These are phyloP conservation scores for Patellaria atrata DNA, from an alignment of 495 filamentous ascomycete species.

Conservation along the genomic window DNA sequence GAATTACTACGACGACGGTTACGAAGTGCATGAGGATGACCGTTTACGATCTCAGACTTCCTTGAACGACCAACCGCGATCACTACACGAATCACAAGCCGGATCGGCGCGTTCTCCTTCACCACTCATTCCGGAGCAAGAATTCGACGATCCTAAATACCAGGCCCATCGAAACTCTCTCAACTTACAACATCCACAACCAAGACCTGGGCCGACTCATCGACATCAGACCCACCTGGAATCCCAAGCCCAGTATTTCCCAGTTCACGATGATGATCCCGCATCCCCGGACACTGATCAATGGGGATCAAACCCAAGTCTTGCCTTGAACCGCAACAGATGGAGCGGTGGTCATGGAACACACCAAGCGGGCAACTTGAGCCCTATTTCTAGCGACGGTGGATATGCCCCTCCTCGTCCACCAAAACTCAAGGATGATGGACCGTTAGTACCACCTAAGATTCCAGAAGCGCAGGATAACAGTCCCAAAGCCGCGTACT, in stretches of 20 bases:
- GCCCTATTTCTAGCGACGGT: slow-evolving; percentile 16
- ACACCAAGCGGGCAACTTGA: slow-evolving; percentile 15
- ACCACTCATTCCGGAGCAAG: slow-evolving; percentile 40
- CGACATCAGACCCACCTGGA: slow-evolving; percentile 72
- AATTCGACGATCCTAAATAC: slow-evolving; percentile 80
- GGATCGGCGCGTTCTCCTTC: slow-evolving; percentile 37
- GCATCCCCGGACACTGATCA: slow-evolving; percentile 56
- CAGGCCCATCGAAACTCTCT: slow-evolving; percentile 79
- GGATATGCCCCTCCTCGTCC: slow-evolving; percentile 18
- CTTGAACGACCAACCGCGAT: slow-evolving; percentile 31
- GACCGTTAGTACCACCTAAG: slow-evolving; percentile 24
- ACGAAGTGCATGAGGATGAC: slow-evolving; percentile 55
- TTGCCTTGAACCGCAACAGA: slow-evolving; percentile 24
- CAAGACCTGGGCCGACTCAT: slow-evolving; percentile 65
- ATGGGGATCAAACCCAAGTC: slow-evolving; percentile 40
- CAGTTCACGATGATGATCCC: slow-evolving; percentile 14
- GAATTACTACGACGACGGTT: slow-evolving; percentile 48
- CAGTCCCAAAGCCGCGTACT: slow-evolving; percentile 17
- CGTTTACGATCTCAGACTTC: slow-evolving; percentile 53
- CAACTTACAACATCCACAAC: slow-evolving; percentile 82
- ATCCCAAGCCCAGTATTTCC: slow-evolving; percentile 56
- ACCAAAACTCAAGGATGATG: slow-evolving; percentile 21
- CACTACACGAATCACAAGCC: slow-evolving; percentile 16
- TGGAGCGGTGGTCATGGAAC: slow-evolving; percentile 19
- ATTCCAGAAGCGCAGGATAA: slow-evolving; percentile 7